Evolutionary conservation across 768 basidiomycete species (phyloP), one percentile per base, ranked within the genome.

Genomic region (Boletus reticulatus): DNA sequence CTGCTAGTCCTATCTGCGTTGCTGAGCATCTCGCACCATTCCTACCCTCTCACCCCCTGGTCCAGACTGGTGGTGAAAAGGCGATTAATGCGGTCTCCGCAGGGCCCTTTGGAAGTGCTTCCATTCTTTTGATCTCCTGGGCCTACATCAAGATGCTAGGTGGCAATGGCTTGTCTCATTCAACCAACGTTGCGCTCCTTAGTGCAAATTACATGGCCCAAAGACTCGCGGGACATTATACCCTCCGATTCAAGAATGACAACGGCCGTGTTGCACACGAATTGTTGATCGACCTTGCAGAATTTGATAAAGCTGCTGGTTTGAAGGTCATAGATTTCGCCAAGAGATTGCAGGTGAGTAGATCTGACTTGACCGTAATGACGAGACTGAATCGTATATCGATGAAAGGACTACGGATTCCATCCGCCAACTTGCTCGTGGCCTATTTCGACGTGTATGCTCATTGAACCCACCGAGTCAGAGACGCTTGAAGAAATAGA

Each of bases 111-210:
- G 96, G 97, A 43, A 95, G 93, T 61, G 92, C 97, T 4, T 95
- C 93, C 8, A 94, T 99, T 65, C 86, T 92, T 45, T 80, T 95
- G 57, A 98, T 98, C 65, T 98, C 95, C 0, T 98, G 96, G 95
- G 96, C 97, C 13, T 99, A 97, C 73, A 92, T 97, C 80, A 96
- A 92, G 77, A 98, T 99, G 97, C 84, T 99, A n/a, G 97, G 97
- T 27, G 96, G 95, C 9, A 76, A 84, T 52, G 97, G 97, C 8
- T 82, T 99, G 27, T 82, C 85, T 22, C 82, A 93, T 56, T 87
- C 94, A 0, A 90, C 94, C 4, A 90, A 89, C 63, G 75, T 92
- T 31, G 93, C 97, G 2, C 80, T 99, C 31, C 81, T 99, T 42
- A 98, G 87, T 66, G 97, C 97, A 47, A 99, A 99, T 73, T 99